A percentile compares a stretch with the other conserved stretches of the same genome.
phyloP scores from a whole-genome alignment of 208 protist species.

The Crithidia acanthocephali region DNA sequence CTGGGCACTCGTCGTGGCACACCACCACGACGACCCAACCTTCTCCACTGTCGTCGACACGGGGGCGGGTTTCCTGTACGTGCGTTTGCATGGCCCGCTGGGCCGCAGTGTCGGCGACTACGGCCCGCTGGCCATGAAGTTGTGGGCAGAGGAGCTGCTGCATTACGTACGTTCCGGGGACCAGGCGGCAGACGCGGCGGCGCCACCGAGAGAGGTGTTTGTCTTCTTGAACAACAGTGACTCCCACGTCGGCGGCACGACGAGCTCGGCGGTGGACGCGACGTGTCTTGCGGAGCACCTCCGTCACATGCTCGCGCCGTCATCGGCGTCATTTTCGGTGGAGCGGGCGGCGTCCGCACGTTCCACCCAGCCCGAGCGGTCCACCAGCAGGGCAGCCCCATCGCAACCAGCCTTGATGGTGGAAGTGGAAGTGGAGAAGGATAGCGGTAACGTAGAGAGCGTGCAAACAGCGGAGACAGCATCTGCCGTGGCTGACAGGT shows the following conservation, averaged over 20 bases:
- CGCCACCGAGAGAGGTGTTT: slow-evolving; percentile 54
- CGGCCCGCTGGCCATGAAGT: slow-evolving; percentile 47
- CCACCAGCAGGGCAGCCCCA: too few relatives aligned
- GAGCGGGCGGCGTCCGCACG: neutral
- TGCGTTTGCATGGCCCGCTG: slow-evolving; percentile 67
- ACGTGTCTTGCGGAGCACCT: slow-evolving; percentile 61
- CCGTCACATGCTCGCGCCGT: slow-evolving; percentile 21
- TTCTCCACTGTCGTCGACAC: slow-evolving; percentile 64
- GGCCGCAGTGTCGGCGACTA: slow-evolving; percentile 71
- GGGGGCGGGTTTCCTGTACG: slow-evolving; percentile 68
- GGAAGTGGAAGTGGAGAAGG: too few relatives aligned
- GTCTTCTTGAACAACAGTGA: slow-evolving; percentile 85
- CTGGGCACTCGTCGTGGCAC: slow-evolving; percentile 73
- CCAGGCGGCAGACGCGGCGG: neutral
- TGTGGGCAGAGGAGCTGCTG: slow-evolving; percentile 70
- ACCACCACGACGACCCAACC: slow-evolving; percentile 58
- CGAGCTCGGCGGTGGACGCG: slow-evolving; percentile 79
- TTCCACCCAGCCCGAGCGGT: neutral
- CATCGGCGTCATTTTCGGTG: neutral
- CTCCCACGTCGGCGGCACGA: slow-evolving; percentile 66
- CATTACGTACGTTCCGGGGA: slow-evolving; percentile 31
- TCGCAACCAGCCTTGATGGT: neutral
- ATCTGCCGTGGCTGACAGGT: neutral
- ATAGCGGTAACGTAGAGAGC: neutral
- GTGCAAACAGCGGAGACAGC: neutral